Conservation (phyloP, 1,139 yeast species). For the Diutina siamensis region DNA sequence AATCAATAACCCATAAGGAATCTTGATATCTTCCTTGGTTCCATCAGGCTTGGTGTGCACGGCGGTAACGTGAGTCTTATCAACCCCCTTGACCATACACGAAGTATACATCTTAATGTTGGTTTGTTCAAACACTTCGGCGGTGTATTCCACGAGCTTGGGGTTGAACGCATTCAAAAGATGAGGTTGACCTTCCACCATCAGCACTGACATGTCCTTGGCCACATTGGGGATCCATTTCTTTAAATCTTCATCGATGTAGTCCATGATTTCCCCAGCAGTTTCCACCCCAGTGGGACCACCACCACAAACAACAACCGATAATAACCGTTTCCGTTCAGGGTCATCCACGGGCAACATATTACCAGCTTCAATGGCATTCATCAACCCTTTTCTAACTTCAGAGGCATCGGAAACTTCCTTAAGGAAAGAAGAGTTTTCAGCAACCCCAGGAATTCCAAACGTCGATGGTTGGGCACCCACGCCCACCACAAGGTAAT, state of each 20-base stretch:
- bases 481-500: slow-evolving; percentile 77
- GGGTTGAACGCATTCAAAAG: slow-evolving; percentile 82
- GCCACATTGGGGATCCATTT: slow-evolving; percentile 86
- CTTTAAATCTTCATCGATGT: slow-evolving; percentile 78
- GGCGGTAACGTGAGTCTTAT: slow-evolving; percentile 55
- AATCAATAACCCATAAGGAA: slow-evolving; percentile 85
- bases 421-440: slow-evolving; percentile 74
- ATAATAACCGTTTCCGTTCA: slow-evolving; percentile 70
- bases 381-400: slow-evolving; percentile 67
- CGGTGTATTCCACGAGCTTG: slow-evolving; percentile 75
- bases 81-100: slow-evolving; percentile 83
- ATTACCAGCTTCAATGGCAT: slow-evolving; percentile 74
- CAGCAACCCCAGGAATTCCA: slow-evolving; percentile 88
- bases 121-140: slow-evolving; percentile 68
- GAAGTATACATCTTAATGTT: slow-evolving; percentile 68
- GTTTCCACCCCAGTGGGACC: slow-evolving; percentile 97
- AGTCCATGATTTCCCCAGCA: slow-evolving; percentile 92
- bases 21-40: slow-evolving; percentile 39
- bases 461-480: slow-evolving; percentile 91
- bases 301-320: slow-evolving; percentile 87
- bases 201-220: slow-evolving; percentile 67
- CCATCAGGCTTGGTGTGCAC: slow-evolving; percentile 56
- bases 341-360: slow-evolving; percentile 62
- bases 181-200: slow-evolving; percentile 86
- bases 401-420: slow-evolving; percentile 76